Conservation (phyloP, 2,329 filamentous ascomycete genomes). For the Aspergillus quadrilineatus region DNA sequence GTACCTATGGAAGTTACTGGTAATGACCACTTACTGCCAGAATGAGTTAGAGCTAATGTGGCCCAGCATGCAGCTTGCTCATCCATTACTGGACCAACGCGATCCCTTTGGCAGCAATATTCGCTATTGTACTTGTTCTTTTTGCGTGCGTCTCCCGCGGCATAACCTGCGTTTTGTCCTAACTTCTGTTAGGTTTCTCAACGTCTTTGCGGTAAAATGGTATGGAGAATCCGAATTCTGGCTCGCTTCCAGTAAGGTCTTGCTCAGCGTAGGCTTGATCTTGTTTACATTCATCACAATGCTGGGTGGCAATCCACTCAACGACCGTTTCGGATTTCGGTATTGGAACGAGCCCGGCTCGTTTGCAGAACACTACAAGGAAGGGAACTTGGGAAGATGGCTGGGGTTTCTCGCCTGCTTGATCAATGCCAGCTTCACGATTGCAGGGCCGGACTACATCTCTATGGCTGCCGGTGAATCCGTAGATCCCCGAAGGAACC, state of each 20-base stretch:
- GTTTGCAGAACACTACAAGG: constrained; percentile 65
- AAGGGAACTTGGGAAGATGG: constrained; percentile 67
- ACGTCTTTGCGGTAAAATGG: constrained; percentile 70
- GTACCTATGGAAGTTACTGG: constrained; percentile 53
- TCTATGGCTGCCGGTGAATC: constrained; percentile 66
- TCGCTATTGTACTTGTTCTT: constrained; percentile 46
- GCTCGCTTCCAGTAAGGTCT: constrained; percentile 68
- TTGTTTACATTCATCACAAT: constrained; percentile 79
- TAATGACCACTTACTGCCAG: neutral
- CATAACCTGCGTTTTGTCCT: neutral
- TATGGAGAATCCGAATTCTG: constrained; percentile 78
- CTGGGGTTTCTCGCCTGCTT: constrained; percentile 75
- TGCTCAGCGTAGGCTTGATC: constrained; percentile 70
- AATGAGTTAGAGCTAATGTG: neutral
- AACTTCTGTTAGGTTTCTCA: constrained; percentile 47
- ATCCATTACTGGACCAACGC: constrained; percentile 51
- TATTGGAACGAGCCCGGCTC: constrained; percentile 67
- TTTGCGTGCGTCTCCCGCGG: constrained; percentile 38
- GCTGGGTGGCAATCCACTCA: constrained; percentile 74
- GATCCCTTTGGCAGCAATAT: constrained; percentile 48
- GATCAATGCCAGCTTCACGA: constrained; percentile 68
- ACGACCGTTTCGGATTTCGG: constrained; percentile 71
- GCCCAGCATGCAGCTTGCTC: constrained; percentile 48
- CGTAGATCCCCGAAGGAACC: constrained; percentile 65
- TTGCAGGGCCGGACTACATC: constrained; percentile 68